Evolutionary conservation across 2,329 filamentous ascomycete species (phyloP), one percentile per base, ranked within the genome.

Genomic region (Aspergillus fijiensis): DNA sequence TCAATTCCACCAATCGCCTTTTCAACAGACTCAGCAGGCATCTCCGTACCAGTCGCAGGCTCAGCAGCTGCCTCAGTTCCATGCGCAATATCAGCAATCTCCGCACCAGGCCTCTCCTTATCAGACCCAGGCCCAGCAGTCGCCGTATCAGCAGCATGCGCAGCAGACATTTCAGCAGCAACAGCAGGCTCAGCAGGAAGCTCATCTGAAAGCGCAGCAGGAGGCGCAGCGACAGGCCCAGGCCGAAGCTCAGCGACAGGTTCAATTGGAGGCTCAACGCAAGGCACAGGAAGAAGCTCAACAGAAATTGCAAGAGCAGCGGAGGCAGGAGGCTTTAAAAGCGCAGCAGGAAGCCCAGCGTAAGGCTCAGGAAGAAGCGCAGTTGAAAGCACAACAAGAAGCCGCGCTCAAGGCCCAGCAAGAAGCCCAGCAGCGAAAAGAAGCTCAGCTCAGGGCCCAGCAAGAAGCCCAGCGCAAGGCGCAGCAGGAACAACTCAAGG

Each of bases 81-180:
- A 67, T 10, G 39, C 56, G n/a, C 59, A 65, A 25, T 59, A 61
- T n/a, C 61, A 61, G 52, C 65, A 66, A 19, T 59, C 61, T 25
- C 64, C 66, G 29, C 64, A 63, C 29, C 60, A 59, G 27, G 25
- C 59, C 19, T 58, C 63, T 35, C 65, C 60, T 16, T 62, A 66
- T 53, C 60, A 66, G 16, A 48, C 63, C 12, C 57, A 60, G 29
- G 59, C 62, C 23, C 66, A 65, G 47, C 66, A 65, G 29, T 56
- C 59, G 6, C 49, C 60, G 7, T 60, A 67, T 16, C 61, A 65
- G 14, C 63, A 64, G n/a, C 61, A 66, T n/a, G 29, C 39, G 16
- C 54, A 55, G n/a, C 58, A 59, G 19, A 58, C 56, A 12, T 59
- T 55, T 51, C 58, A 55, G 27, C 55, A 61, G 47, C 58, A 63